Conservation (phyloP, 2,329 filamentous ascomycete genomes). For the Aspergillus eucalypticola region DNA sequence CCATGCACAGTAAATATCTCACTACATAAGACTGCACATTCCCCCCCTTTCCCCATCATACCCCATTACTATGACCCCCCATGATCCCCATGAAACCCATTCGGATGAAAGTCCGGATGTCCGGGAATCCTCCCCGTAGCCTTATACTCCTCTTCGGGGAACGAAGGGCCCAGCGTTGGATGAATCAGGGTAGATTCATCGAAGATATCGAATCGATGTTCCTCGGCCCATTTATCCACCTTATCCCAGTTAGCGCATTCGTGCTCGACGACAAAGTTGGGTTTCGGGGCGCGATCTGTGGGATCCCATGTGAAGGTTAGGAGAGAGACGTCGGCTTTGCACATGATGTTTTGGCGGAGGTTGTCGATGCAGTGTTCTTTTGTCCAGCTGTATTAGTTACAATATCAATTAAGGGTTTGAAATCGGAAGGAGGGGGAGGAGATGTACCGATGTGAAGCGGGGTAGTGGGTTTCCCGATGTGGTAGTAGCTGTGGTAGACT, state of each 20-base stretch:
- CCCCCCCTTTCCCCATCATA: too few species aligned
- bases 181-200: background rate
- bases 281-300: background rate
- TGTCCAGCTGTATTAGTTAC: background rate
- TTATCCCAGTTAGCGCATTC: background rate
- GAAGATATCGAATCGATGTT: background rate
- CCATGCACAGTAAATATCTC: too few species aligned
- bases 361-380: conserved; percentile 1
- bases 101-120: conserved; percentile 2
- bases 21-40: too few species aligned
- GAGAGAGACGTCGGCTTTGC: background rate
- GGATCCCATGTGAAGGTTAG: conserved; percentile 1
- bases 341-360: conserved; percentile 7
- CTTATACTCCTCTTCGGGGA: background rate
- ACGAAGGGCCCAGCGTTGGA: background rate
- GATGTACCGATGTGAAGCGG: background rate
- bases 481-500: background rate
- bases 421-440: background rate
- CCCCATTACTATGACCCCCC: too few species aligned
- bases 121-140: background rate
- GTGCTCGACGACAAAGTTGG: conserved; percentile 1
- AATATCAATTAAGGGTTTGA: too few species aligned
- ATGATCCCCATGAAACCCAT: background rate
- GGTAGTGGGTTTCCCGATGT: background rate
- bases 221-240: background rate